Evolutionary conservation across 495 filamentous ascomycete species (phyloP), one percentile per base, ranked within the genome.

Genomic region (Penicillium alfredii): DNA sequence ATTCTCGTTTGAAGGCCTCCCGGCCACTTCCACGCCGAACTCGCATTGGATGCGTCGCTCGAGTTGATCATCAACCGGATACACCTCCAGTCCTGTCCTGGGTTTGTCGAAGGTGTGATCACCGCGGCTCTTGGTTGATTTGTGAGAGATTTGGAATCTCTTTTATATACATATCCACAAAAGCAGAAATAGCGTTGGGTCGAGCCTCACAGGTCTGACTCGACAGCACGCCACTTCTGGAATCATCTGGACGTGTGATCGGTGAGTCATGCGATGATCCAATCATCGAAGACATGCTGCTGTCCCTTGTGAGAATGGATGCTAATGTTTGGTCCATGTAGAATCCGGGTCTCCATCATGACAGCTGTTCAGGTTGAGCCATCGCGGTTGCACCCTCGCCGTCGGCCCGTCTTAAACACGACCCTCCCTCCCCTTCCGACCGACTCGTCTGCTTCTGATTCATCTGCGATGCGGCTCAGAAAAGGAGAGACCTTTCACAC

Each of bases 401-500:
- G 63, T 17, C 61, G 60, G 29, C 51, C 53, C 19, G 40, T 49
- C 29, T 49, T 64, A 53, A 60, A 55, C 41, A 43, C 49, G 8
- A 31, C 45, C 6, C 56, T 55, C 21, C 55, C 61, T 17, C 42
- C 60, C 7, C 44, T 58, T 14, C 40, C 48, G 18, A 49, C 47
- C 9, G 51, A 57, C 13, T 30, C 49, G 30, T 36, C 36, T 23
- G 5, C 1, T 10, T 21, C 11, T 13, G 37, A 40, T 11, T 36
- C 48, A 8, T 42, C 53, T 33, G 55, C 53, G 30, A 54, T 60
- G 39, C 50, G 51, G 7, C 42, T 77, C 40, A 60, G 51, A 42
- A 75, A 73, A 53, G 67, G 68, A 45, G 63, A 72, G 31, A 77
- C 73, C 14, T 77, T 76, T 33, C 60, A 73, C 41, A 58, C 69